Evolutionary conservation across 75 land plant genomes (phyloP).

Genomic region (Larix kaempferi): DNA sequence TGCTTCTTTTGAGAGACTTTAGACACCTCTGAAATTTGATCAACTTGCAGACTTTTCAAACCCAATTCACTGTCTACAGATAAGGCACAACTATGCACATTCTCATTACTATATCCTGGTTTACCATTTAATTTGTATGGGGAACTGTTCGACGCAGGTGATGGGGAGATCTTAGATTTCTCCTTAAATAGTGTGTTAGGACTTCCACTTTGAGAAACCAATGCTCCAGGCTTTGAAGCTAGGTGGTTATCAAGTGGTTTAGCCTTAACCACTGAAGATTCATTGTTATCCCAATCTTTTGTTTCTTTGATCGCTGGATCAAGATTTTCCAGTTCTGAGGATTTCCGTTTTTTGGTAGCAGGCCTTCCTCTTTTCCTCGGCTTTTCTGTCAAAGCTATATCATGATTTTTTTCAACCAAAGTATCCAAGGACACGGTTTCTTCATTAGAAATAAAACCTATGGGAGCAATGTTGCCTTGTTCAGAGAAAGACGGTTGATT

Average conservation of each 20-base stretch:
- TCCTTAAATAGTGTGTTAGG: not conserved
- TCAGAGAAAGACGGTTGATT: not conserved
- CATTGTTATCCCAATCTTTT: not conserved
- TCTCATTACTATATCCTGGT: not conserved
- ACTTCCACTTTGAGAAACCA: not conserved
- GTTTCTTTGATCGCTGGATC: not conserved
- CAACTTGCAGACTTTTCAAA: not conserved
- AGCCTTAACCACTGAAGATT: not conserved
- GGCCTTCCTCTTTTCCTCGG: constrained; percentile 8
- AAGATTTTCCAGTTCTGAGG: not conserved
- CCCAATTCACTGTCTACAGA: not conserved
- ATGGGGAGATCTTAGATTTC: not conserved
- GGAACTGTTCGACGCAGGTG: not conserved
- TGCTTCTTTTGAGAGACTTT: not conserved
- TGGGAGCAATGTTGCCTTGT: not conserved
- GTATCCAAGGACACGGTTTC: not conserved
- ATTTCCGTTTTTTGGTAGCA: not conserved
- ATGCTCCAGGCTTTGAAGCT: not conserved
- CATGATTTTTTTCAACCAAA: not conserved
- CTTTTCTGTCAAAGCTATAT: not conserved
- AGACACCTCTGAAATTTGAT: not conserved
- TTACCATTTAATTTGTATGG: not conserved
- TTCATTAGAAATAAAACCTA: not conserved
- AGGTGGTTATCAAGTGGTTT: not conserved
- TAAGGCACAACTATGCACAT: not conserved